Evolutionary conservation across 495 filamentous ascomycete genomes (phyloP), one percentile per base, ranked within the genome.

Genomic region (Penicillium roqueforti): DNA sequence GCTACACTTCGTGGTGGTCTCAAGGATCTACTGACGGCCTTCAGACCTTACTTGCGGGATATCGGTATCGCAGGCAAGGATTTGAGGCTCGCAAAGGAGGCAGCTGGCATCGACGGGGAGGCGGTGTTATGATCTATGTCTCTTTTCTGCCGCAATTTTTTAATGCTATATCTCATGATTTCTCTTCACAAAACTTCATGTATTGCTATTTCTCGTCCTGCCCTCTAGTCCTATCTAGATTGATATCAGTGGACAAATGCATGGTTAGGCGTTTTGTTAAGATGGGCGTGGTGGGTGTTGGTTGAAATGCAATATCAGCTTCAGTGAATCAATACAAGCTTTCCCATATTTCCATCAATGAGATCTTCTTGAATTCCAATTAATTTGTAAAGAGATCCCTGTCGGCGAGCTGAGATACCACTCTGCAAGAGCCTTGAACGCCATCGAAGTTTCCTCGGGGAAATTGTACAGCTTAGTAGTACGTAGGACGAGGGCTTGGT

Each of bases 11-110:
- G 76, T 61, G 68, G 68, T 2, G 80, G 82, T 6, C 73, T 96
- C 37, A 63, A 63, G 22, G 76, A 80, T 46, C 70, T 95, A 14
- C 58, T 96, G 19, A 55, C 67, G 3, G 81, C 77, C 5, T 96
- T 93, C 75, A 85, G 79, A 26, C 80, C 80, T 55, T 95, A 87
- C 69, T 75, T 83, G 37, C 70, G 75, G 13, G 82, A 86, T 46
- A 69, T 92, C 54, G 81, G 83, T 42, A 64, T 95, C 50, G 82
- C 73, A 32, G 69, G 76, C 46, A 77, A 72, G 44, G 89, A 95
- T 52, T 77, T 96, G 63, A 75, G 83, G 56, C 61, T 83, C 43
- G 90, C 88, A 34, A 84, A 74, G 62, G 83, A 88, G 54, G 83
- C 83, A 4, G 81, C 80, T 28, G 78, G 73, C 19, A 16, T 68